Percentiles rank a stretch among this genome's conserved stretches.
Conservation (phyloP, 1,284 basidiomycete species). For the Vanrija humicola region DNA sequence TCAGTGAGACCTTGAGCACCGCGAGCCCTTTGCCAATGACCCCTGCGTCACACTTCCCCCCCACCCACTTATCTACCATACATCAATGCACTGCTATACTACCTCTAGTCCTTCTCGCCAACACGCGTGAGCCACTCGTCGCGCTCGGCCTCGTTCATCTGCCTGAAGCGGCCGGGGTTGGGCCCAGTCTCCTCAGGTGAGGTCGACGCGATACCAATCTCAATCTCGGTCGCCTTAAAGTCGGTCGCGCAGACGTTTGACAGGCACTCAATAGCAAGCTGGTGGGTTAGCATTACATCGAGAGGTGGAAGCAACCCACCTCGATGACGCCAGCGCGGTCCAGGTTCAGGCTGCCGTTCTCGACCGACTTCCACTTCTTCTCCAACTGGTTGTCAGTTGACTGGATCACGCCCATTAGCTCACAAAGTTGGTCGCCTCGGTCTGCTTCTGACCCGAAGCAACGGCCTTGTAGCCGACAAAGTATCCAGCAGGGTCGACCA, state of each 20-base stretch:
- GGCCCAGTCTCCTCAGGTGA: slow-evolving; percentile 36
- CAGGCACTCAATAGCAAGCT: slow-evolving; percentile 94
- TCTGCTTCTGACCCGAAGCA: slow-evolving; percentile 93
- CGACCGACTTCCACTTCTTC: slow-evolving; percentile 97
- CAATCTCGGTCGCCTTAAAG: slow-evolving; percentile 66
- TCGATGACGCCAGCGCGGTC: slow-evolving; percentile 82
- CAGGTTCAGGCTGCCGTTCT: slow-evolving; percentile 59
- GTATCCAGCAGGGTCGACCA: slow-evolving; percentile 97
- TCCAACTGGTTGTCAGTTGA: slow-evolving; percentile 58
- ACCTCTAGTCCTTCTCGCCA: slow-evolving; percentile 78
- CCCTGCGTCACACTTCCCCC: not conserved
- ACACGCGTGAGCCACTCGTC: slow-evolving; percentile 82
- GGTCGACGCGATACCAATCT: slow-evolving; percentile 52
- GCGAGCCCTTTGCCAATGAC: too few relatives aligned
- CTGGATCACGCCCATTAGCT: slow-evolving; percentile 6
- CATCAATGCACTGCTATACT: slow-evolving; percentile 9
- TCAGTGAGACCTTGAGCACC: too few relatives aligned
- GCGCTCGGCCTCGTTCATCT: slow-evolving; percentile 77
- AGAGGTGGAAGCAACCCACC: too few relatives aligned
- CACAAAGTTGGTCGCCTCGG: slow-evolving; percentile 92
- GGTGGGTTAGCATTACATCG: too few relatives aligned
- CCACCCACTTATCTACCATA: slow-evolving; percentile 1
- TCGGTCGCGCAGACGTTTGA: slow-evolving; percentile 91
- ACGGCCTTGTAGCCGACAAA: slow-evolving; percentile 98
- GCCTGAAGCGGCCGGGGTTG: slow-evolving; percentile 66